Evolutionary conservation across 345 rosid genomes (phyloP).

Genomic region (Dipteronia dyeriana): DNA sequence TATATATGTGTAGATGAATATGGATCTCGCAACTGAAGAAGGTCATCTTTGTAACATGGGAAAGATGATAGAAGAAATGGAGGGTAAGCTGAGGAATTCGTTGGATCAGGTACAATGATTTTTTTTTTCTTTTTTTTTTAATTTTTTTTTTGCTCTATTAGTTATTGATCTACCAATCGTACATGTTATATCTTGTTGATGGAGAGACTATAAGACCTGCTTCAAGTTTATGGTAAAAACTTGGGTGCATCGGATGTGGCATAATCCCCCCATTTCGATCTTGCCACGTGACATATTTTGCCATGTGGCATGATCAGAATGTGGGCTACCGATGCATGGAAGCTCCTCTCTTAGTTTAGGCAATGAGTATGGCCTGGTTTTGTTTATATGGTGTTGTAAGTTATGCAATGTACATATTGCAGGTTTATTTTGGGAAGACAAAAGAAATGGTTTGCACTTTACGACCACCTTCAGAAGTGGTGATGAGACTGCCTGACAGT

Average conservation of each 20-base stretch:
- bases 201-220: background rate
- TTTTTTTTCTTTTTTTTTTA: background rate
- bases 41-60: slow-evolving; percentile 99
- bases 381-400: no score
- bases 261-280: background rate
- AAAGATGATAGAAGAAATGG: slow-evolving; percentile 97
- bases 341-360: no score
- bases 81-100: slow-evolving; percentile 90
- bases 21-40: slow-evolving; percentile 80
- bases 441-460: slow-evolving; percentile 95
- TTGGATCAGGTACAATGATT: slow-evolving; percentile 72
- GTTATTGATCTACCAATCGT: background rate
- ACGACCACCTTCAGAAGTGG: slow-evolving; percentile 81
- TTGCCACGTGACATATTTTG: background rate
- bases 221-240: background rate
- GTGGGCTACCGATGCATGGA: no score
- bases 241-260: background rate
- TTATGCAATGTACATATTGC: slow-evolving; percentile 22
- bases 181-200: background rate
- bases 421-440: slow-evolving; percentile 98
- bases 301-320: background rate
- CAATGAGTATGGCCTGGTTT: no score
- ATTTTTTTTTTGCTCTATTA: background rate
- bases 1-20: slow-evolving; percentile 61
- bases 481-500: slow-evolving; percentile 67